Evolutionary conservation across 1,284 basidiomycete genomes (phyloP), one percentile per base, ranked within the genome.

Genomic region (Heterobasidion annosum): DNA sequence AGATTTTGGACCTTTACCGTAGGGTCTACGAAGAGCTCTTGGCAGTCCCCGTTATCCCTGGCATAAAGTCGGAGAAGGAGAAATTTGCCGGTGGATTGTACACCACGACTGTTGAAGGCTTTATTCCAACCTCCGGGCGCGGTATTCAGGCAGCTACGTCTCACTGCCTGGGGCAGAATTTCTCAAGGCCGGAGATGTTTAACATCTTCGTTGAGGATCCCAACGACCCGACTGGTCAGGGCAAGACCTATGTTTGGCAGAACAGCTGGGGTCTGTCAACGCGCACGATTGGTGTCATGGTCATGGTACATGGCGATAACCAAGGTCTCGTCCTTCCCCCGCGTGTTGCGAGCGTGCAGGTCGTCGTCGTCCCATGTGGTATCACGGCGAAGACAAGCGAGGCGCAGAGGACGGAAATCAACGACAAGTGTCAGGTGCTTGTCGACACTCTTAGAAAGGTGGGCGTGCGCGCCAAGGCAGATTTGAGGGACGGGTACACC

Each of bases 291-390:
- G 96, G 96, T 68, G 93, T 98, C 57, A 98, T 98, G 94, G 95
- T 98, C 65, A 99, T 99, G 96, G 85, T 93, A 9, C 97, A 99
- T 68, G 96, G 96, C 52, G 97, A 99, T 71, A 93, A 99, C 70
- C 92, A 98, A 67, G 96, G 96, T 48, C 73, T 99, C 59, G 95
- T 99, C 12, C 83, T 98, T 59, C 97, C 96, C 34, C 96, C 96
- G 54, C 81, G 93, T 32, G 96, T 99, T 19, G 93, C 96, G n/a
- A 83, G 82, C 60, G 72, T 96, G 25, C 96, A 99, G 73, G 94
- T 86, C 51, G 80, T 97, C 50, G 75, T 99, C 61, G 88, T 99
- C 48, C 97, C 97, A 12, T 94, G 92, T 62, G 96, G 96, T 54
- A 85, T 98, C 63, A 93, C 86, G 13, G 88, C 82, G 59, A 90